Base-by-base conservation (phyloP, 2,329 filamentous ascomycete species). In the Epichloe aotearoae region DNA sequence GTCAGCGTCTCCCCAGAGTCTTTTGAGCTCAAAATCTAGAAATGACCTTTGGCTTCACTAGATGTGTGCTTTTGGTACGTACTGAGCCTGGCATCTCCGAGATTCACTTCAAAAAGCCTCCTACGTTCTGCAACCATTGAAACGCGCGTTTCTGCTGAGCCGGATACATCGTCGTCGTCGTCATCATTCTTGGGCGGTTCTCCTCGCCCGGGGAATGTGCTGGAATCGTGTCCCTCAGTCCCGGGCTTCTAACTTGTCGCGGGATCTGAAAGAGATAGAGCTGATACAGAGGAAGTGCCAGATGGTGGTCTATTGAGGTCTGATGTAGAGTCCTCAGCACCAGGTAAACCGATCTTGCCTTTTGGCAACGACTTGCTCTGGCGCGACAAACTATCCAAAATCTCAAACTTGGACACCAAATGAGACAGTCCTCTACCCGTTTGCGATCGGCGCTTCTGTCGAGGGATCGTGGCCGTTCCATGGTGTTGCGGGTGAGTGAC, bases 321-420 rank as follows among this genome's bases (percentile, higher is more conserved):
- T 17, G 44, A 11, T 4, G 47, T 46, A 39, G 47, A 52, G 15
- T 34, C 20, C 5, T 33, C n/a, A n/a, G 14, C 30, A 10, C 26
- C 30, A 11, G 37, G 33, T 33, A n/a, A 19, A 14, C 38, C 37
- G 19, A 7, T 5, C 40, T 33, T 34, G 19, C 39, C 45, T 15
- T 14, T 14, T n/a, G 26, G 41, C n/a, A 46, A 1, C 4, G 26
- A 20, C 17, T 46, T 51, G 47, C 37, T 37, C 17, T 47, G 37
- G 23, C 46, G 52, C 36, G 55, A 46, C 6, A 49, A 39, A 19
- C 55, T 55, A 46, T 65, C 62, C 3, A 64, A 55, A n/a, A 55
- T 53, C 53, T 68, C 66, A 38, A 66, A 68, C 41, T 62, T 66
- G n/a, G 63, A 65, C 0, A 68, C 59, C 15, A 68, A 60, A 30